Evolutionary conservation across 176 grass and related monocot species (phyloP).

Genomic region (Themeda triandra): DNA sequence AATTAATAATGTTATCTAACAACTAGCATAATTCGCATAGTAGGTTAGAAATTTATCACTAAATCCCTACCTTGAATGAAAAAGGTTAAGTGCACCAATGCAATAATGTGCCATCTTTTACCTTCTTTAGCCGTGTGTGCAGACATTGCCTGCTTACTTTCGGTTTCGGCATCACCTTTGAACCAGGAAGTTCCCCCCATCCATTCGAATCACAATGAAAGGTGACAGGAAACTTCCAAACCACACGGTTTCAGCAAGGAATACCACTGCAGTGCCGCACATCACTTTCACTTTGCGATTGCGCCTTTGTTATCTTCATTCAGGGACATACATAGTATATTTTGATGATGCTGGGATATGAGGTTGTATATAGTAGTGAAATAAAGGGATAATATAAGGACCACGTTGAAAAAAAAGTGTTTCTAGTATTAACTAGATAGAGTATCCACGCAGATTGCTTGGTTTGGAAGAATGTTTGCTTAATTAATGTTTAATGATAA

Average conservation of each 20-base stretch:
- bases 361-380: not conserved
- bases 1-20: too few species aligned
- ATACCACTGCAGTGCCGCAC: not conserved
- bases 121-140: not conserved
- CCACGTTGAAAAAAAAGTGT: too few species aligned
- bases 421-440: not conserved
- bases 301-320: conserved; percentile 5
- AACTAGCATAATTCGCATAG: too few species aligned
- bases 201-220: conserved; percentile 5
- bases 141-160: not conserved
- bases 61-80: not conserved
- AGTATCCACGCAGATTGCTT: conserved; percentile 36
- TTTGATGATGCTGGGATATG: not conserved
- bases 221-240: conserved; percentile 30
- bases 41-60: too few species aligned
- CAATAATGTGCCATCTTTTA: not conserved
- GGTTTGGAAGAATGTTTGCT: conserved; percentile 40
- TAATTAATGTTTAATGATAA: conserved; percentile 27
- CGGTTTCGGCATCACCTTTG: not conserved
- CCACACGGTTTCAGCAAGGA: conserved; percentile 21
- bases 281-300: not conserved
- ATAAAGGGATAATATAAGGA: not conserved
- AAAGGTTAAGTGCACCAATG: not conserved
- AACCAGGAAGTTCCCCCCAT: conserved; percentile 15
- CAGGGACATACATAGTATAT: not conserved